Base-by-base conservation (phyloP, 768 basidiomycete genomes). In the Sarcodon aspratus region DNA sequence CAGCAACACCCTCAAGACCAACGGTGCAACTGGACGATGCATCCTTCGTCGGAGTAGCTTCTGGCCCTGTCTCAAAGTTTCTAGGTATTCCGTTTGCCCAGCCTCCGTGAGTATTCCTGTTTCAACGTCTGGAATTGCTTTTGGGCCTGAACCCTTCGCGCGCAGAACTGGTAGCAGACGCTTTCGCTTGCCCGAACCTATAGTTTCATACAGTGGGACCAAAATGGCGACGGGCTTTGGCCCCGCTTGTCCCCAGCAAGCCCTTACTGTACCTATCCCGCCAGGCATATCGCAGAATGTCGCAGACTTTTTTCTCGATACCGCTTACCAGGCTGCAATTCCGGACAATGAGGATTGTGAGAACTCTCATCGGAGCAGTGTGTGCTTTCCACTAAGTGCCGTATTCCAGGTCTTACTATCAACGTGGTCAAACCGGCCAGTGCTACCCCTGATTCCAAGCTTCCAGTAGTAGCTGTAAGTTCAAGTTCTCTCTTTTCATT, bases 391-490 rank as follows among this genome's bases (percentile, higher is more conserved):
- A 15, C 1, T 42, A 6, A 5, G 6, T 17, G 17, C 42, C n/a
- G 18, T 27, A 32, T 44, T 11, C 9, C 33, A 72, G 76, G 78
- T 60, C 62, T 80, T 15, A 76, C 70, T 1, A 50, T 82, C 36
- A 79, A 80, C 51, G 69, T 80, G 11, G 54, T 76, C 27, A 69
- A 66, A 46, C 77, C 79, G 4, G 57, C 61, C 1, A 58, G 52
- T 35, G 67, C 72, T 1, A 69, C 66, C 0, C 48, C 70, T 1
- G 55, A 55, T 0, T 70, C 69, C 9, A 73, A 72, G 45, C 61
- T 79, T 3, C 79, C 79, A 2, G 75, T 81, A 7, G 63, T 76
- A 15, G 74, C 70, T 32, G 78, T 78, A 59, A 42, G 75, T 66
- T 34, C 18, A 13, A 32, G 27, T 27, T 18, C 31, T 33, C 3